Base-by-base conservation (phyloP, 2,329 filamentous ascomycete genomes). In the Aspergillus jensenii region DNA sequence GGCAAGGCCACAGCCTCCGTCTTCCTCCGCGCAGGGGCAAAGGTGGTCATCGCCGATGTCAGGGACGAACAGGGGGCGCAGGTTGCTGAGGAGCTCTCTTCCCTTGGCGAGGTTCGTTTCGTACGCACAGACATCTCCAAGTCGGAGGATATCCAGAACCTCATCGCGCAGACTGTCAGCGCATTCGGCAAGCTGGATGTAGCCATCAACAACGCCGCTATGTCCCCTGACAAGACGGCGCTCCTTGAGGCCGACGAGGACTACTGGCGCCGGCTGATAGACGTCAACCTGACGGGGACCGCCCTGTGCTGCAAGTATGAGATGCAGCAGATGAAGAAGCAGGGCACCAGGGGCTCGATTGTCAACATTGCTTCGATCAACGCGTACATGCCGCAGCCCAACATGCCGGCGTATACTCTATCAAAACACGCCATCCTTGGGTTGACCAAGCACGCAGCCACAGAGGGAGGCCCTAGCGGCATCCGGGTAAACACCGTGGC, bases 1-100 rank as follows among this genome's bases (percentile, higher is more conserved):
- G 71, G 72, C 12, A 68, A 66, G 58, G 66, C 68, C 3, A 71
- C 65, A 1, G 68, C 67, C 2, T 59, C 62, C 6, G 56, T 92
- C 6, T 93, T 93, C 66, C 89, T 89, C 2, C 90, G 89, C 55
- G 90, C 93, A 73, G 90, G 90, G 23, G 90, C 90, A 25, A 89
- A 87, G 70, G 90, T 95, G 0, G 80, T 93, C 15, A 80, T 95
- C 37, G 86, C 88, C 17, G 90, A 93, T 73, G 89, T 93, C 59
- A 90, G 93, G 12, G 19, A 17, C 73, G 54, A 56, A 21, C 54
- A 64, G 15, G 64, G 67, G 7, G 61, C 59, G 2, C n/a, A 65
- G n/a, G 53, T 63, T 0, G 35, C 61, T 45, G 33, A 45, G 14
- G 39, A 63, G 15, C 45, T 65, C 6, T 51, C 46, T 3, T 9